Evolutionary conservation across 306 rosid genomes (phyloP), one percentile per base, ranked within the genome.

Genomic region (Castanopsis chinensis): DNA sequence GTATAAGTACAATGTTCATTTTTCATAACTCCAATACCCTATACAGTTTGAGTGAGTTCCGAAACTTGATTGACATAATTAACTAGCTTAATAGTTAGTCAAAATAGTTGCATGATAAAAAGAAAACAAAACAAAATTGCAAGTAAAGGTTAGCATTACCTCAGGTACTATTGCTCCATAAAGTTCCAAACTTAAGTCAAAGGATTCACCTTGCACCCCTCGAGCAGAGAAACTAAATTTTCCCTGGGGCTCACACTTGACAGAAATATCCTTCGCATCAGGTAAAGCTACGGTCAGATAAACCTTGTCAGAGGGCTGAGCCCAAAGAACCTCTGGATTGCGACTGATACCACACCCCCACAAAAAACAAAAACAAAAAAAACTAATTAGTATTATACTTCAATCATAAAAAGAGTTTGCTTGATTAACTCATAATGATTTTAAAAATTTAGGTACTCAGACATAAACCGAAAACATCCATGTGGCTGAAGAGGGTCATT

Each of bases 301-400:
- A 69, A 94, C 90, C 84, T 82, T 92, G 41, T 88, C 93, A 27
- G 97, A 92, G 49, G 97, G 90, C 87, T 94, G 98, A 5, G 98
- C 97, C 98, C 98, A 94, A 3, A 90, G 89, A 79, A 94, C 97
- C 84, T 91, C 97, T 64, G 98, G 97, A 35, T 94, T 87, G 71
- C 97, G 94, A 85, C 98, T 92, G 86, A 49, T 61, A 78, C 79
- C 64, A 41, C 45, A 41, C 45, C 8, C 41, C 27, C 27, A 1
- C 27, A 25, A 1, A 33, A 33, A 5, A 33, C 0, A 7, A 37
- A 2, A 37, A 37, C 12, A 69, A n/a, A n/a, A n/a, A n/a, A n/a
- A n/a, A n/a, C n/a, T n/a, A n/a, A n/a, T n/a, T n/a, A n/a, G n/a
- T n/a, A n/a, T n/a, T n/a, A n/a, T n/a, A n/a, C n/a, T n/a, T n/a